Base-by-base conservation (phyloP, 2,329 filamentous ascomycete genomes). In the Apiospora pterosperma region DNA sequence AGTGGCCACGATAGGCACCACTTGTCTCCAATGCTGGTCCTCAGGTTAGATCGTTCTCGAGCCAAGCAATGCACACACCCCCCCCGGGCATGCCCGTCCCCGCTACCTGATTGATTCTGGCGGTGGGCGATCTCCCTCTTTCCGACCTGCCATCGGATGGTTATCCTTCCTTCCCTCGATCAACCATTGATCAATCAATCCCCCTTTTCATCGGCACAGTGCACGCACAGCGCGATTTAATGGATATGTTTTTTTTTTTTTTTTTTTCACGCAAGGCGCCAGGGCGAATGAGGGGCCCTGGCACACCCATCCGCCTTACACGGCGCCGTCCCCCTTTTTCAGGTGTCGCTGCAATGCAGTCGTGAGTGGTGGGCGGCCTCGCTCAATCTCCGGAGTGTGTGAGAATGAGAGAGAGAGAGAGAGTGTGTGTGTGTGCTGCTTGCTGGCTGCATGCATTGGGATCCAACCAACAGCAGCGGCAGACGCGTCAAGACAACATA, bases 1-100 rank as follows among this genome's bases (percentile, higher is more conserved):
- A 61, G 42, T 59, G 63, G 42, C 42, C 42, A 14, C 63, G 63
- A 64, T 62, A 64, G 63, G 63, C 28, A 61, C 63, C 63, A 64
- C 63, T 62, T 64, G 63, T 62, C 61, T 62, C 59, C 63, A 64
- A 16, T 52, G 25, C 44, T 31, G 44, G 44, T 4, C 25, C 44
- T 52, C n/a, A n/a, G 44, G 44, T 31, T 14, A 23, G 23, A 52
- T 28, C 5, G 11, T 19, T 4, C 36, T 25, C 36, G 12, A 34
- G 38, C 59, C 58, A 59, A 59, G 58, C 36, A 25, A 23, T 25
- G 31, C 58, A 39, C 31, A 19, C 11, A 19, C 11, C 38, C 10
- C n/a, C 19, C 36, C 58, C 58, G 58, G 58, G 36, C 58, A 59
- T 23, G 38, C 34, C 58, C 58, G 58, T 36, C 58, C 36, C 58